These are phyloP conservation scores for Irpex lacteus DNA, from an alignment of 1,284 basidiomycete genomes.

Conservation along the genomic window DNA sequence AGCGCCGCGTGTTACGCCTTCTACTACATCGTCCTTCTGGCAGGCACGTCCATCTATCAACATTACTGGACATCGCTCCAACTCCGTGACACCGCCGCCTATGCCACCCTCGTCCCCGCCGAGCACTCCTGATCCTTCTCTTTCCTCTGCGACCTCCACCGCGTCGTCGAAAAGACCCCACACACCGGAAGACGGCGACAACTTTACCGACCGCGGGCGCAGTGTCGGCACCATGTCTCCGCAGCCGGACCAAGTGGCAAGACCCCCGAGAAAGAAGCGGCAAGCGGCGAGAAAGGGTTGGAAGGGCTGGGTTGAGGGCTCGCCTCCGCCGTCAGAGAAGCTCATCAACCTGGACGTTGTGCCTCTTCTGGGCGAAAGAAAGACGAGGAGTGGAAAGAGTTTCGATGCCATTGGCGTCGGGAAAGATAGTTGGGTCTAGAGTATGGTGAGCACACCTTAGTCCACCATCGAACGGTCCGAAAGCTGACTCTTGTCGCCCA, in stretches of 20 bases:
- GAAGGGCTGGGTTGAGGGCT: conserved; percentile 85
- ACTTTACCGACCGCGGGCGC: conserved; percentile 26
- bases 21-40: conserved; percentile 52
- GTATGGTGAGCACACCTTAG: conserved; percentile 23
- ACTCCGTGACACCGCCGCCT: conserved; percentile 73
- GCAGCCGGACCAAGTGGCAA: conserved; percentile 22
- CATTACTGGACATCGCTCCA: conserved; percentile 63
- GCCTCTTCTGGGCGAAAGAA: conserved; percentile 52
- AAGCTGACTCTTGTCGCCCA: not conserved
- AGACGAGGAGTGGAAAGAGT: conserved; percentile 75
- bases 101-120: conserved; percentile 55
- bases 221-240: conserved; percentile 28
- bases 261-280: conserved; percentile 56
- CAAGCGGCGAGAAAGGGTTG: conserved; percentile 74
- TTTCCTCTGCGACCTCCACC: conserved; percentile 68
- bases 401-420: conserved; percentile 69
- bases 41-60: conserved; percentile 63
- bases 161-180: conserved; percentile 75
- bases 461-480: conserved; percentile 17
- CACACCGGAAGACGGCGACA: conserved; percentile 55
- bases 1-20: conserved; percentile 17
- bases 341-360: conserved; percentile 75
- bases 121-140: conserved; percentile 70
- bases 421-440: conserved; percentile 50
- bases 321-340: conserved; percentile 74